Percentiles rank a stretch among this genome's conserved stretches.
Evolutionary conservation across 352 stramenopile genomes (phyloP).

Genomic region (Globisporangium megalacanthum): DNA sequence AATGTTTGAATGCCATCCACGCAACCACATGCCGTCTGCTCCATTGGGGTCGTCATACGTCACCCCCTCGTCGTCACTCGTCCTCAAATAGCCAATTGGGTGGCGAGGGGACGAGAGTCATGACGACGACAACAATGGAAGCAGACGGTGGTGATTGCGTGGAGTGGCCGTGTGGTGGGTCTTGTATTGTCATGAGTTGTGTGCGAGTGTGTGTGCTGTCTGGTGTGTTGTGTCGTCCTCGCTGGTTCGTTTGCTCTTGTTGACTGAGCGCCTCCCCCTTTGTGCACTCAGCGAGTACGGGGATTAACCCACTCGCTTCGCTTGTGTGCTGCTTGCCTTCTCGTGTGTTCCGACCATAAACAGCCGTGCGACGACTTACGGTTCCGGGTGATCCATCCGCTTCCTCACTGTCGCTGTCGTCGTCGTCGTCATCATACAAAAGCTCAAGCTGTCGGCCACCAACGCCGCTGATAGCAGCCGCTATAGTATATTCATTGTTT

Average conservation of each 20-base stretch:
- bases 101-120: too few species aligned
- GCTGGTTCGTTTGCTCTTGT: not conserved
- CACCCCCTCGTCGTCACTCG: too few species aligned
- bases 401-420: not conserved
- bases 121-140: too few species aligned
- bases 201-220: slow-evolving; percentile 3
- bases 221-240: not conserved
- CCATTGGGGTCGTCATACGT: not conserved
- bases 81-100: too few species aligned
- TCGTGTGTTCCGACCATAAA: not conserved
- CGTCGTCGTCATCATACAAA: not conserved
- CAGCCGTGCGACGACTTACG: slow-evolving; percentile 9
- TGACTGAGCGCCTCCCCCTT: not conserved
- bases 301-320: slow-evolving; percentile 9
- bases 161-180: too few species aligned
- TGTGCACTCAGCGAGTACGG: slow-evolving; percentile 7
- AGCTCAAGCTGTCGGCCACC: not conserved
- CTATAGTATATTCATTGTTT: slow-evolving; percentile 3
- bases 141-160: too few species aligned
- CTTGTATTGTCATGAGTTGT: too few species aligned
- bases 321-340: slow-evolving; percentile 3
- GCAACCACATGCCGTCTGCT: not conserved
- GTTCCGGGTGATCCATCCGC: slow-evolving; percentile 5
- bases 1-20: not conserved
- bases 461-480: not conserved